Evolutionary conservation across 208 protist species (phyloP), one percentile per base, ranked within the genome.

Genomic region (Acanthamoeba castellanii): DNA sequence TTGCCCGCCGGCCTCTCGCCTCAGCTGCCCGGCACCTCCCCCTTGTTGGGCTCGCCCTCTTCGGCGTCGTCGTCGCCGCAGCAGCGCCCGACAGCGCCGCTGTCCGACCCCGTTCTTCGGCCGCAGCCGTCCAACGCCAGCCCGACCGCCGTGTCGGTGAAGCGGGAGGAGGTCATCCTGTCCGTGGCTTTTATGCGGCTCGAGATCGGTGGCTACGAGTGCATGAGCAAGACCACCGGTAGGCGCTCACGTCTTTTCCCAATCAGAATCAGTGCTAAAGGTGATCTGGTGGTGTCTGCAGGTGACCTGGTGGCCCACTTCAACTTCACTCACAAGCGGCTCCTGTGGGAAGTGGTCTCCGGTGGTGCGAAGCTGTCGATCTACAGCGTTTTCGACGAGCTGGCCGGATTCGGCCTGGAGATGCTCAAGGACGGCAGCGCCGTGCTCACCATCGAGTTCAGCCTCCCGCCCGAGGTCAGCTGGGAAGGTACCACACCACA

Each of bases 381-480:
- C 52, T 1, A 2, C 34, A 74, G 59, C 61, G 32, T 3, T 18
- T 92, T 92, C 30, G 66, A 92, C 30, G 87, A 92, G 14, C 30
- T 92, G 42, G 66, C 87, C 11, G 87, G 87, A 5, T 92, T 92
- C 45, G 87, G 87, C 8, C 34, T 92, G 11, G 87, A 92, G 25
- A 55, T 85, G 91, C 61, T 70, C 27, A 34, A 78, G 70, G 70
- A 78, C 22, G 45, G 6, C 0, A 59, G 47, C 18, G 91, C 64
- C 47, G 68, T 94, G 72, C 91, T 94, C 55, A 94, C 72, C 42
- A 94, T 94, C 66, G 91, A 94, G 91, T 94, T 85, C 30, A 70
- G 34, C 50, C 70, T 42, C 7, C 91, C 91, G n/a, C 91, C 91
- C 37, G 22, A 37, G 32, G 57, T 94, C 32, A 42, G 4, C 91